Percentiles rank a stretch among this genome's conserved stretches.
Evolutionary conservation across 2,329 filamentous ascomycete genomes (phyloP).

Genomic region (Nigrograna mackinnonii): DNA sequence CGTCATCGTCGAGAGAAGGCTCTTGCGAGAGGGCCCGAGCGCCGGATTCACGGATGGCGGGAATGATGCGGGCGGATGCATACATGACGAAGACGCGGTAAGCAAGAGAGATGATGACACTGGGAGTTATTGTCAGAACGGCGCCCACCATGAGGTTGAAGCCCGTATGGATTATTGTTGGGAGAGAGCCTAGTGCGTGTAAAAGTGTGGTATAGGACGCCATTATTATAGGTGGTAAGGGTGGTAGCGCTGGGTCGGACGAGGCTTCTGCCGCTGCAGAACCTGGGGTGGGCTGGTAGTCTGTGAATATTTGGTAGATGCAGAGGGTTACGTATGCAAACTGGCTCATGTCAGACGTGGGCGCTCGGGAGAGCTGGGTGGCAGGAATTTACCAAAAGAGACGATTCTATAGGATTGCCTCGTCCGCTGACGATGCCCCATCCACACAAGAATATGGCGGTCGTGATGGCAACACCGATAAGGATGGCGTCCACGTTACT

Average conservation of each 20-base stretch:
- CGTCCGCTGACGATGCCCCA: conserved; percentile 94
- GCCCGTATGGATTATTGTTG: conserved; percentile 78
- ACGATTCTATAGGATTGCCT: conserved; percentile 94
- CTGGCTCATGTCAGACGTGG: conserved; percentile 22
- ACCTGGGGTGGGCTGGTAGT: conserved; percentile 80
- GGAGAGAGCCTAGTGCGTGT: conserved; percentile 81
- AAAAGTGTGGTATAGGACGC: conserved; percentile 93
- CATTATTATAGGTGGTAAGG: conserved; percentile 97
- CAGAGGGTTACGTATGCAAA: conserved; percentile 99
- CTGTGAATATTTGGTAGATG: conserved; percentile 98
- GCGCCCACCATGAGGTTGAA: conserved; percentile 88
- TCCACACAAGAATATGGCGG: conserved; percentile 86
- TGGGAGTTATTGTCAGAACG: conserved; percentile 93
- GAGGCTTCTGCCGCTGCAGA: conserved; percentile 57
- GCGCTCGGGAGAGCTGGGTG: background rate
- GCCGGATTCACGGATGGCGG: conserved; percentile 85
- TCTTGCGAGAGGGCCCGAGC: conserved; percentile 82
- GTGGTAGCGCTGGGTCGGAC: conserved; percentile 84
- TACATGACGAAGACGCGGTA: conserved; percentile 97
- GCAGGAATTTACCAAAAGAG: conserved; percentile 62
- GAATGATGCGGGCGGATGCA: conserved; percentile 92
- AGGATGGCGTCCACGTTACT: conserved; percentile 89
- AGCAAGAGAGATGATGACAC: conserved; percentile 90
- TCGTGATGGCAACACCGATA: conserved; percentile 91
- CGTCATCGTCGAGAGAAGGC: conserved; percentile 81